Conservation (phyloP, 164 flowering plant genomes). For the Vitis rupestris region DNA sequence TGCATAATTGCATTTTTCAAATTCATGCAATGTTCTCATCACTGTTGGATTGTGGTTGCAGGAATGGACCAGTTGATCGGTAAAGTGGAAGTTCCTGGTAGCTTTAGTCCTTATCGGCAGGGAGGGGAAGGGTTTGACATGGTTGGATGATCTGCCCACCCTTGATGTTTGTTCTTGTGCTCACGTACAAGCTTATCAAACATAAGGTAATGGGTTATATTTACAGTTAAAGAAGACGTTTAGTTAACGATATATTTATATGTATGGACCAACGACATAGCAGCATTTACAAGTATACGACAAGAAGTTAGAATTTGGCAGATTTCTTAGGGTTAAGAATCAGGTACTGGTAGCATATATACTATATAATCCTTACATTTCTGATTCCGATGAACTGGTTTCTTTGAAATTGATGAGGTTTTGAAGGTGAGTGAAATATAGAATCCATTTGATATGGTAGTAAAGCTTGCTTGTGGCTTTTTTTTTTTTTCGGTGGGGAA, state of each 20-base stretch:
- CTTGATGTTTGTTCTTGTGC: neutral
- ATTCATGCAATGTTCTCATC: neutral
- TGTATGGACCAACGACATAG: conserved; percentile 13
- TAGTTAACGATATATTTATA: neutral
- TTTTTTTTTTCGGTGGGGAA: neutral
- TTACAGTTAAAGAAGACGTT: neutral
- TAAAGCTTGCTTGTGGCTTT: neutral
- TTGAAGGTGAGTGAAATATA: neutral
- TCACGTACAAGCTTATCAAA: neutral
- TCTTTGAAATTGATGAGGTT: neutral
- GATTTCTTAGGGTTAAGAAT: neutral
- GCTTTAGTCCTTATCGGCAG: conserved; percentile 12
- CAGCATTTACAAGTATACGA: conserved; percentile 13
- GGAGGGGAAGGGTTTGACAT: conserved; percentile 1
- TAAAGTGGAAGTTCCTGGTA: conserved; percentile 24
- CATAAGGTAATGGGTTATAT: neutral
- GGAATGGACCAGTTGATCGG: conserved; percentile 25
- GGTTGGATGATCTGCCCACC: no score
- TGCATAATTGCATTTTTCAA: neutral
- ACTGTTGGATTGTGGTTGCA: conserved; percentile 5
- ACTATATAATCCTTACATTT: neutral
- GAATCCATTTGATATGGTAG: neutral
- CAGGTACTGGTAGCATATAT: neutral
- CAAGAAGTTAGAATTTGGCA: conserved; percentile 4
- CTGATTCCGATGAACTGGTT: conserved; percentile 2